Evolutionary conservation across 371 early-diverging fungal genomes (phyloP), one percentile per base, ranked within the genome.

Genomic region (Cokeromyces recurvatus): DNA sequence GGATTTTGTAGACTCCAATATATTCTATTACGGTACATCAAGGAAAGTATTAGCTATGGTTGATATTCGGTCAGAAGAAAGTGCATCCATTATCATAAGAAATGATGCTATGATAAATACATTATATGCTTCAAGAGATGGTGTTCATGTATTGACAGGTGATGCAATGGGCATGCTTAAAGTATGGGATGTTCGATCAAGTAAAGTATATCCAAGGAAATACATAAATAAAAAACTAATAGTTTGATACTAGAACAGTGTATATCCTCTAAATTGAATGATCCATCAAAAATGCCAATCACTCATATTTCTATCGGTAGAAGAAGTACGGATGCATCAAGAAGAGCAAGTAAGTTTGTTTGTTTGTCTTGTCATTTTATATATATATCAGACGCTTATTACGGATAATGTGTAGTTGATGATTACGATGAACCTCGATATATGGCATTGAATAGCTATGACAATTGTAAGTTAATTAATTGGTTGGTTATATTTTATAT

Each of bases 51-150:
- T 92, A 3, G 80, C 80, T 9, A 76, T 90, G 59, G 67, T 78
- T 0, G 93, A 92, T 55, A 67, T 78, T 9, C 69, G 91, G 22
- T 58, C 71, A 29, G 49, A 74, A 43, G 65, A 55, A 29, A 45
- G 50, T 8, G 64, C 76, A 0, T 43, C 75, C 2, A 48, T 62
- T 0, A 60, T 89, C 31, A n/a, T n/a, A n/a, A 64, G 69, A 37
- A 89, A 87, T 60, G 87, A 90, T 48, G 59, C 79, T 23, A 92
- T 92, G 91, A 74, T 92, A 51, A 92, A 92, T 57, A 82, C 89
- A 1, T 63, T 90, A 43, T 82, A 80, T 54, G 76, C 70, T 14
- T 89, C 80, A 38, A 75, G 77, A 9, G 88, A 91, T 58, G 90
- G 89, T 15, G 49, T 77, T 25, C 78, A 79, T 48, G 85, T 91